Conservation (phyloP, 768 basidiomycete genomes). For the Hygrocybe punicea region DNA sequence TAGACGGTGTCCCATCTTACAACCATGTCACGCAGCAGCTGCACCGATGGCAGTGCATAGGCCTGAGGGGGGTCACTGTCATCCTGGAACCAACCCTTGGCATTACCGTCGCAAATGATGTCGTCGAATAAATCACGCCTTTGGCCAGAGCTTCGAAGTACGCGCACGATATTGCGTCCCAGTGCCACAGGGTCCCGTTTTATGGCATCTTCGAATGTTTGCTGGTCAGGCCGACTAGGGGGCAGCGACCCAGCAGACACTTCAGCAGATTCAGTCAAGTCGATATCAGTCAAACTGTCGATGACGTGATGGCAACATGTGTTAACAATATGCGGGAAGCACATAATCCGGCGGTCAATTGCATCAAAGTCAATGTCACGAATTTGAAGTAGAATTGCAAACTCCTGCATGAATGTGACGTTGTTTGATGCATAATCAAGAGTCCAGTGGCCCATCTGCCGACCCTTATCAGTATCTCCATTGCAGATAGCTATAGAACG, state of each 20-base stretch:
- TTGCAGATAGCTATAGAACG: neutral
- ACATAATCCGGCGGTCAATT: slow-evolving; percentile 11
- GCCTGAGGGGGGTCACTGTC: neutral
- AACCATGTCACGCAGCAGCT: slow-evolving; percentile 11
- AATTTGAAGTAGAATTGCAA: neutral
- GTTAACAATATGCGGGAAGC: slow-evolving; percentile 23
- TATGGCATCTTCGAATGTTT: neutral
- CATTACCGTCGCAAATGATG: slow-evolving; percentile 1
- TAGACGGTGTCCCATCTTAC: slow-evolving; percentile 12
- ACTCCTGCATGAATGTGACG: slow-evolving; percentile 4
- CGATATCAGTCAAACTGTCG: slow-evolving; percentile 6
- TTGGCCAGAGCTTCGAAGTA: slow-evolving; percentile 7
- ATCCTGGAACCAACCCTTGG: neutral
- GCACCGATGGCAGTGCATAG: neutral
- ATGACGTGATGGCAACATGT: slow-evolving; percentile 13
- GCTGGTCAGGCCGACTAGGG: neutral
- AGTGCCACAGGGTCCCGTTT: neutral
- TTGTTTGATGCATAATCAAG: slow-evolving; percentile 21
- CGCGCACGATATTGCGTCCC: slow-evolving; percentile 5
- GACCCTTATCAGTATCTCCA: neutral
- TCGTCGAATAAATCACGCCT: slow-evolving; percentile 1
- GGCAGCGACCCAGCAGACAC: neutral
- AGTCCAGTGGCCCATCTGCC: slow-evolving; percentile 10
- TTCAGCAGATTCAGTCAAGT: neutral
- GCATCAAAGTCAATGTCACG: slow-evolving; percentile 9